phyloP scores from a whole-genome alignment of 2,329 filamentous ascomycete genomes.

The Alternaria ventricosa region DNA sequence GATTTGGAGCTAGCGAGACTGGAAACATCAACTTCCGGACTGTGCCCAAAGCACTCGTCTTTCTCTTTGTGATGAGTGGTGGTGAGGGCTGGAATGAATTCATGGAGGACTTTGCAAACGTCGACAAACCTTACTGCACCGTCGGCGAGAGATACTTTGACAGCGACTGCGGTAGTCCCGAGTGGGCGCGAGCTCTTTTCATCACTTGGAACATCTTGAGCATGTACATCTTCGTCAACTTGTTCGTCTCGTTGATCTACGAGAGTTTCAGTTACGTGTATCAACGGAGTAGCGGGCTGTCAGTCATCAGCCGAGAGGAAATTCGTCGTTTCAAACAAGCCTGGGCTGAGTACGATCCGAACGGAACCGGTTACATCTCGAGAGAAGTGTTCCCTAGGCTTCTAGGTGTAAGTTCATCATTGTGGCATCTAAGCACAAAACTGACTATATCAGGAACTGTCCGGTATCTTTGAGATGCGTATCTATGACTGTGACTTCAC shows the following conservation, averaged over 20 bases:
- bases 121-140: conserved; percentile 82
- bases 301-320: conserved; percentile 88
- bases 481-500: conserved; percentile 93
- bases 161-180: conserved; percentile 89
- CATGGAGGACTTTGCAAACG: conserved; percentile 92
- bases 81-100: conserved; percentile 96
- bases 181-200: conserved; percentile 89
- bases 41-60: conserved; percentile 89
- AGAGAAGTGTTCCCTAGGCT: conserved; percentile 89
- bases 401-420: conserved; percentile 67
- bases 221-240: conserved; percentile 99
- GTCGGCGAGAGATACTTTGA: conserved; percentile 74
- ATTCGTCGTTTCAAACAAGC: conserved; percentile 97
- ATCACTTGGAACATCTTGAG: conserved; percentile 98
- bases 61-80: conserved; percentile 90
- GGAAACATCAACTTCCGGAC: conserved; percentile 91
- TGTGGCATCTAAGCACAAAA: background rate
- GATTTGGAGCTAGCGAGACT: conserved; percentile 75
- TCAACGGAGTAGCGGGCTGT: conserved; percentile 91
- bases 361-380: conserved; percentile 87
- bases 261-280: conserved; percentile 99
- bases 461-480: conserved; percentile 95
- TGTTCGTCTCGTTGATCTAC: conserved; percentile 98
- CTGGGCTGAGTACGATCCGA: conserved; percentile 93
- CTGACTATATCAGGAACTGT: conserved; percentile 68